Conservation (phyloP, 768 basidiomycete species). For the Pisolithus orientalis region DNA sequence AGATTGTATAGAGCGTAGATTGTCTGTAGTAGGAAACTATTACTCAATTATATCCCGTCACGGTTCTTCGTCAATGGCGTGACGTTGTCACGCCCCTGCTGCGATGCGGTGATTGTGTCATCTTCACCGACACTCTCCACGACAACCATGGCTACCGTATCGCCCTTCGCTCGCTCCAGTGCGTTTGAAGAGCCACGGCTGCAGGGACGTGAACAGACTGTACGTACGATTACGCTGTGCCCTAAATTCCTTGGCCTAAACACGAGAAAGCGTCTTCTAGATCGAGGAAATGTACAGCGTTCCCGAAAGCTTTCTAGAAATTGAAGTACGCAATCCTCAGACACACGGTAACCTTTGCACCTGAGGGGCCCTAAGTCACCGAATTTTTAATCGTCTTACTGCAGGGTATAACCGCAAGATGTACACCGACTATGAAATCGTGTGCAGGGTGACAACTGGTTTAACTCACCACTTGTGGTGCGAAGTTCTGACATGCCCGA, state of each 20-base stretch:
- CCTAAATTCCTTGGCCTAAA: constrained; percentile 20
- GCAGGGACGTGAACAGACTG: constrained; percentile 51
- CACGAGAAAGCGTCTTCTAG: constrained; percentile 39
- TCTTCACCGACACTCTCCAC: constrained; percentile 13
- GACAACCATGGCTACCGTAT: constrained; percentile 30
- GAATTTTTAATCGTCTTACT: not conserved
- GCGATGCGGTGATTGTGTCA: constrained; percentile 1
- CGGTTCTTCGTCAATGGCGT: not conserved
- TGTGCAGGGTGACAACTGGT: constrained; percentile 70
- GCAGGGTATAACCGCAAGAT: constrained; percentile 94
- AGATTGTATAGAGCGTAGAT: constrained; percentile 1
- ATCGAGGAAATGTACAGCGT: constrained; percentile 99
- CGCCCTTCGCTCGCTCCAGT: constrained; percentile 58
- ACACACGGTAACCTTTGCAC: constrained; percentile 66
- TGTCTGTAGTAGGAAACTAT: too few species aligned
- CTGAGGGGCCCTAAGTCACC: not conserved
- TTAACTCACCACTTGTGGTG: not conserved
- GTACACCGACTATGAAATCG: constrained; percentile 99
- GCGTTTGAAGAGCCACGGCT: constrained; percentile 50
- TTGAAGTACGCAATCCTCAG: constrained; percentile 94
- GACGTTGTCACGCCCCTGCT: constrained; percentile 15
- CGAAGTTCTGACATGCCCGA: not conserved
- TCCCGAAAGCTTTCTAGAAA: constrained; percentile 95
- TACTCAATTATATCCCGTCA: too few species aligned
- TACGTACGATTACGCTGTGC: constrained; percentile 22